Percentiles rank a stretch among this genome's conserved stretches.
These are phyloP conservation scores for Paratinospora sagittata DNA, from an alignment of 164 flowering plant species.

Conservation along the genomic window DNA sequence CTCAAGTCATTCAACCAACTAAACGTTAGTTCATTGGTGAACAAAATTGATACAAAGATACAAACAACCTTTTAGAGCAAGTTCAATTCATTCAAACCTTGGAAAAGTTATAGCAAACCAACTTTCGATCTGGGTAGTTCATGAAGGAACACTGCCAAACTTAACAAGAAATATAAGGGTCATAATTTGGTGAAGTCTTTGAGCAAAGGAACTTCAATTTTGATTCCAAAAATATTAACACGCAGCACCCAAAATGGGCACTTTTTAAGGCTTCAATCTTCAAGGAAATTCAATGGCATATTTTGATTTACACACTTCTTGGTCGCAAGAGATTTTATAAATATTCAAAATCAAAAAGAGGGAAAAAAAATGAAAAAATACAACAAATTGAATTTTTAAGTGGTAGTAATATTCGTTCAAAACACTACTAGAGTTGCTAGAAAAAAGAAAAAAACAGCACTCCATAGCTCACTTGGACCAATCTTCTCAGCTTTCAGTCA, in stretches of 20 bases:
- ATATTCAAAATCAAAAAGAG: not conserved
- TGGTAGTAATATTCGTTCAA: constrained; percentile 13
- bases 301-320: constrained; percentile 25
- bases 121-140: too few species aligned
- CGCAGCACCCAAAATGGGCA: constrained; percentile 2
- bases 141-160: not conserved
- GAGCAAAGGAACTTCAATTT: constrained; percentile 7
- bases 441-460: constrained; percentile 23
- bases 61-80: too few species aligned
- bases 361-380: constrained; percentile 12
- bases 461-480: constrained; percentile 17
- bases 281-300: constrained; percentile 30
- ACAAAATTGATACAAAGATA: too few species aligned
- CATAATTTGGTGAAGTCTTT: not conserved
- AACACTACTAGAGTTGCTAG: constrained; percentile 25
- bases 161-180: not conserved
- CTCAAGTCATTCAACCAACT: too few species aligned
- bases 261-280: constrained; percentile 20
- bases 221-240: constrained; percentile 14
- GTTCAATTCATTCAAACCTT: too few species aligned
- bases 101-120: too few species aligned
- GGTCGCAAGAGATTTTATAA: constrained; percentile 20
- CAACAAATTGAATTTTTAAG: constrained; percentile 19
- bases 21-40: too few species aligned
- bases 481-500: constrained; percentile 20